Evolutionary conservation across 2,329 filamentous ascomycete genomes (phyloP).

Genomic region (Alternaria brassicae): DNA sequence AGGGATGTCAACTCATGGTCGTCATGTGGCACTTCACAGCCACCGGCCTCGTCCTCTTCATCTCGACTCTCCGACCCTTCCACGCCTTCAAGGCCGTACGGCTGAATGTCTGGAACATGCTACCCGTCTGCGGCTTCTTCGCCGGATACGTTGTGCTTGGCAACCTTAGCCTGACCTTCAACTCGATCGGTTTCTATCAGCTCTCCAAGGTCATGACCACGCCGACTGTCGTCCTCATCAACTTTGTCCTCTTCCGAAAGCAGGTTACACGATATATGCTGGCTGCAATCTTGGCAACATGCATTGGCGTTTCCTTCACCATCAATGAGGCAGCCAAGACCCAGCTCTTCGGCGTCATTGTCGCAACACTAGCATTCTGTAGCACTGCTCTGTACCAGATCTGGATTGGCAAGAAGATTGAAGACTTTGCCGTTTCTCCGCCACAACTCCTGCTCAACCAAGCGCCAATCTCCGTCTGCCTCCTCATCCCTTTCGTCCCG

Average conservation of each 20-base stretch:
- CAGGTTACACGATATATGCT: slow-evolving; percentile 52
- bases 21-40: slow-evolving; percentile 59
- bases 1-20: slow-evolving; percentile 55
- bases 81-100: slow-evolving; percentile 55
- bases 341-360: slow-evolving; percentile 52
- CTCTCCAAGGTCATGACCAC: slow-evolving; percentile 59
- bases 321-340: slow-evolving; percentile 53
- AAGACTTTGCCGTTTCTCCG: slow-evolving; percentile 54
- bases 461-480: slow-evolving; percentile 54
- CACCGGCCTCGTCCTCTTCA: slow-evolving; percentile 54
- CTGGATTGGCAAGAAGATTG: slow-evolving; percentile 59
- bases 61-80: slow-evolving; percentile 53
- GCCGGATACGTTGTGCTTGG: slow-evolving; percentile 57
- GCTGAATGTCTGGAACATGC: slow-evolving; percentile 54
- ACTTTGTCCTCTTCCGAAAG: slow-evolving; percentile 55
- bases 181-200: slow-evolving; percentile 58
- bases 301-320: slow-evolving; percentile 55
- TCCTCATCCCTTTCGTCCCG: slow-evolving; percentile 54
- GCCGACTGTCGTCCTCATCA: slow-evolving; percentile 55
- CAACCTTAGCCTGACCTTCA: slow-evolving; percentile 56
- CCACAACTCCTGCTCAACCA: slow-evolving; percentile 57
- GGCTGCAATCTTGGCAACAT: slow-evolving; percentile 52
- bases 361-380: slow-evolving; percentile 54
- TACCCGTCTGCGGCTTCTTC: slow-evolving; percentile 57
- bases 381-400: slow-evolving; percentile 58